Base-by-base conservation (phyloP, 1,284 basidiomycete species). In the Boletus sp. region DNA sequence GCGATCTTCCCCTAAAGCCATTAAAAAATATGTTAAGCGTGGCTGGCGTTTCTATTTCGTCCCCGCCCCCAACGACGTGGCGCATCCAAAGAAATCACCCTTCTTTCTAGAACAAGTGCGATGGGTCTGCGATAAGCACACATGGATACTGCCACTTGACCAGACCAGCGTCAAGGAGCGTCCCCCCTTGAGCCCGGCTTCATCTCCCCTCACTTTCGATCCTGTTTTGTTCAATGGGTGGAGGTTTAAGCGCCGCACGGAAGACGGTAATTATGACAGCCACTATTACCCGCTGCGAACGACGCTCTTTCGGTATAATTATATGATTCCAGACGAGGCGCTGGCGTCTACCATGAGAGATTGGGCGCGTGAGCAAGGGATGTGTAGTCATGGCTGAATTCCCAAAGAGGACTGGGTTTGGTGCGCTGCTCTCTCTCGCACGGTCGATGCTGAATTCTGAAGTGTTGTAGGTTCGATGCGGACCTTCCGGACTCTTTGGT, bases 61-160 rank as follows among this genome's bases (percentile, higher is more conserved):
- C 3, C 44, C 52, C 3, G 29, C 26, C 8, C 43, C 46, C 4
- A 19, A 30, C 5, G 42, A 57, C 17, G 0, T 27, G 2, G n/a
- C n/a, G 2, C 6, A 20, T 14, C 46, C 53, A n/a, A n/a, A 4
- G 8, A 12, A 32, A 10, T 13, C 56, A 1, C 48, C 62, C 2
- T 65, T 61, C 5, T 13, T 56, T 9, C n/a, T 49, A 6, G 2
- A 44, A 33, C 7, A 19, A 5, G 32, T 12, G 2, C 61, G 69
- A 13, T 63, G 60, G 59, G 58, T 67, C 8, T 44, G 45, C n/a
- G 68, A 70, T 34, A 10, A 14, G 3, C 23, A 49, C 16, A 60
- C 54, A 17, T 70, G 69, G 68, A 41, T 44, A 1, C 10, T 71
- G 3, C 60, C 54, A 0, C 51, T 71, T 14, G 51, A 64, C 19